Evolutionary conservation across 164 flowering plant genomes (phyloP).

Genomic region (Litsea cubeba): DNA sequence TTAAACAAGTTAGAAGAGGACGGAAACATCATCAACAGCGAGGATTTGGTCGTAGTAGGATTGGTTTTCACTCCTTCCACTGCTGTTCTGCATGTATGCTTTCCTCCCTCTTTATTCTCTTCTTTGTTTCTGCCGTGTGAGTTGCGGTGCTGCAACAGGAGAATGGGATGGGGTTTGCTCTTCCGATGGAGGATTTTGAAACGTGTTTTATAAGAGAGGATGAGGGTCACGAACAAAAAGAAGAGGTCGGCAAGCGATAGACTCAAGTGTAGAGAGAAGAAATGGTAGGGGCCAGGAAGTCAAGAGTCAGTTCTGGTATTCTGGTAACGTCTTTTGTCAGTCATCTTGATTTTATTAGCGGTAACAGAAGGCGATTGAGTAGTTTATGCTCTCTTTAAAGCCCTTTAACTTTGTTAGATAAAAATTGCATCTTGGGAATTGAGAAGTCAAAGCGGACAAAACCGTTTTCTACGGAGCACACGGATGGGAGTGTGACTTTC

Average conservation of each 20-base stretch:
- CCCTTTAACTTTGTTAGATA: too few species aligned
- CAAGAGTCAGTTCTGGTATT: neutral
- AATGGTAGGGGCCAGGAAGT: neutral
- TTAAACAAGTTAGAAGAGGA: neutral
- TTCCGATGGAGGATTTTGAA: neutral
- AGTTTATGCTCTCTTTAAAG: too few species aligned
- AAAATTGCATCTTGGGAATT: too few species aligned
- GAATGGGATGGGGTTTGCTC: neutral
- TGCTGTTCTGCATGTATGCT: neutral
- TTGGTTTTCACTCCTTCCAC: neutral
- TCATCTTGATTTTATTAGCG: too few species aligned
- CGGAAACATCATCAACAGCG: neutral
- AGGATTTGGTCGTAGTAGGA: neutral
- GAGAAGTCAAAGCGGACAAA: too few species aligned
- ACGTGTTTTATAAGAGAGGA: neutral
- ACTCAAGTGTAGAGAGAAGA: neutral
- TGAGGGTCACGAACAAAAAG: too few species aligned
- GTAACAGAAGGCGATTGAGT: too few species aligned
- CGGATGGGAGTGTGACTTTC: too few species aligned
- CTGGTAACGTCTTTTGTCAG: neutral
- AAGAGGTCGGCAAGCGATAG: neutral
- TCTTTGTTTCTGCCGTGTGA: neutral
- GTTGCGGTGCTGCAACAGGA: neutral
- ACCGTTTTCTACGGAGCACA: too few species aligned
- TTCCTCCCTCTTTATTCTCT: neutral